Evolutionary conservation across 225 moss, liverwort and hornwort species (phyloP), one percentile per base, ranked within the genome.

Genomic region (Asterella californica): DNA sequence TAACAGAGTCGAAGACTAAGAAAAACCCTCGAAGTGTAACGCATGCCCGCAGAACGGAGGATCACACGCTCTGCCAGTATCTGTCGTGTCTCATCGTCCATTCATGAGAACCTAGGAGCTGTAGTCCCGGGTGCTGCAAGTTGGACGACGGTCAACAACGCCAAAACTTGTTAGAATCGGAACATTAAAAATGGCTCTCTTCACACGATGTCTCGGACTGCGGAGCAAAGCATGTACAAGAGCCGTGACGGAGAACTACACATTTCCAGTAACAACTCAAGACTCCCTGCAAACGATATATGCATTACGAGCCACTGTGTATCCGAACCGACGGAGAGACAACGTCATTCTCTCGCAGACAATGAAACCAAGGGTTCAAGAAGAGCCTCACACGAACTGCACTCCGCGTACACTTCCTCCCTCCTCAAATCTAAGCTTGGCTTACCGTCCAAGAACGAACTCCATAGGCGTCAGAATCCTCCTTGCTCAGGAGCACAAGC

Each of bases 71-170:
- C 17, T 32, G 17, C 52, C 29, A 15, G 19, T 74, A 33, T 74
- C 74, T 32, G 32, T 33, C 74, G 24, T 71, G 71, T 74, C 74
- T 54, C 53, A 74, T 74, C 33, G 19, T 53, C 74, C 21, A 49
- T 25, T 72, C 72, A 6, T 22, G 68, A 38, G 38, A 37, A 9
- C 15, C n/a, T 6, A 33, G 30, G 0, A 34, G 52, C 14, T 15
- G 12, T 54, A 74, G 18, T 30, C 25, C 74, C 15, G 11, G 0
- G 32, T 27, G 52, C 74, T 32, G 74, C 69, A 74, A 30, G 29
- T 18, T 50, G 52, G 32, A 74, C 12, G 8, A 74, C 32, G 52
- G 49, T 52, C 74, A 53, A 15, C 4, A 74, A 74, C 49, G 33
- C 52, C 52, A 19, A 17, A 74, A 52, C 53, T 15, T 19, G 53